Conservation (phyloP, 2,329 filamentous ascomycete species). For the Emericellopsis atlantica region DNA sequence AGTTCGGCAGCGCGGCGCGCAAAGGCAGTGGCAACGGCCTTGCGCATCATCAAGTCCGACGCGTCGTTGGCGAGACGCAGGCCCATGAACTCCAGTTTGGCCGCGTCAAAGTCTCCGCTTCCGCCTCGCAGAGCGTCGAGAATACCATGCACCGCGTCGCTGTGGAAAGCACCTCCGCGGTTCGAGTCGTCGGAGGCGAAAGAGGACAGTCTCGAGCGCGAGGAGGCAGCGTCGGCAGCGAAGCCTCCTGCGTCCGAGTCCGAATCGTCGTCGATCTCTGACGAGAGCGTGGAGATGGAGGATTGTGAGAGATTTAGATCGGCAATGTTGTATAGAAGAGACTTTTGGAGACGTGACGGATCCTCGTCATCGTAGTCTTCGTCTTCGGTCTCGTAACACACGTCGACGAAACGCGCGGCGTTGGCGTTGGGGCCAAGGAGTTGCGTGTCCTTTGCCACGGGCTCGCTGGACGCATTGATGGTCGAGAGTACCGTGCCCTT, state of each 20-base stretch:
- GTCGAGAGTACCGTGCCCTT: slow-evolving; percentile 19
- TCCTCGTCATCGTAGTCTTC: slow-evolving; percentile 38
- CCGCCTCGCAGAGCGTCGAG: slow-evolving; percentile 71
- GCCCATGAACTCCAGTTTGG: slow-evolving; percentile 83
- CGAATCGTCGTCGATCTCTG: slow-evolving; percentile 51
- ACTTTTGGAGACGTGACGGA: slow-evolving; percentile 37
- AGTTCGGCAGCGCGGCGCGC: slow-evolving; percentile 70
- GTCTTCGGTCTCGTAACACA: slow-evolving; percentile 18
- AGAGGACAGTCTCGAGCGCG: slow-evolving; percentile 53
- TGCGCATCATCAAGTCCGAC: slow-evolving; percentile 76
- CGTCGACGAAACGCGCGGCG: slow-evolving; percentile 32
- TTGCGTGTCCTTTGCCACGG: slow-evolving; percentile 23
- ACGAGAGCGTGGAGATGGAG: slow-evolving; percentile 48
- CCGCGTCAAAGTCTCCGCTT: slow-evolving; percentile 65
- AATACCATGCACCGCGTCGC: slow-evolving; percentile 78
- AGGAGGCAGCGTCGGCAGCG: slow-evolving; percentile 24
- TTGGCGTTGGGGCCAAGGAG: slow-evolving; percentile 37
- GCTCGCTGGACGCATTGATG: slow-evolving; percentile 21
- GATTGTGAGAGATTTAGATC: slow-evolving; percentile 39
- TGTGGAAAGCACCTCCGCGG: slow-evolving; percentile 54
- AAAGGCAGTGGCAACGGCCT: slow-evolving; percentile 75
- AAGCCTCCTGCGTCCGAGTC: slow-evolving; percentile 54
- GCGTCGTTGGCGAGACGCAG: slow-evolving; percentile 87
- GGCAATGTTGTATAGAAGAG: slow-evolving; percentile 41
- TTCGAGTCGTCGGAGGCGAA: slow-evolving; percentile 61